Evolutionary conservation across 148 eudicot species (phyloP).

Genomic region (Amaranthus palmeri): DNA sequence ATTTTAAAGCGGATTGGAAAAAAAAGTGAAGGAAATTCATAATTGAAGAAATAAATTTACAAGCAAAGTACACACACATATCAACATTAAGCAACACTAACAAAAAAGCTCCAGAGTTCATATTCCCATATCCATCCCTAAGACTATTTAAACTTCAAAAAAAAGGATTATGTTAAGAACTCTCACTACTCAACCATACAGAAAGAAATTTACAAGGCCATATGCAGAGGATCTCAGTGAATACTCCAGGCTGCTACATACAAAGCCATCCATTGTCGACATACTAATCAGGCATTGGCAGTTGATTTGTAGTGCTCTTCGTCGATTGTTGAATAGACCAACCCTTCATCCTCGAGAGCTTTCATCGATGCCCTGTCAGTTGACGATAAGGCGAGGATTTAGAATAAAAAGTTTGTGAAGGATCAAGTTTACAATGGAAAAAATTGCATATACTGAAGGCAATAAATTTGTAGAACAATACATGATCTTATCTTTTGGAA

Average conservation of each 20-base stretch:
- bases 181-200: not conserved
- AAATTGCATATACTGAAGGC: not conserved
- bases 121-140: conserved; percentile 3
- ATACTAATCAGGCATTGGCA: conserved; percentile 30
- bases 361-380: conserved; percentile 44
- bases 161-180: not conserved
- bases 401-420: not conserved
- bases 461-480: conserved; percentile 17
- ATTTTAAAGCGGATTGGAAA: too few species aligned
- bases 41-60: too few species aligned
- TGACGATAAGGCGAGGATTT: not conserved
- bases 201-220: conserved; percentile 16
- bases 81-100: too few species aligned
- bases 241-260: not conserved
- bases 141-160: not conserved
- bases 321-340: conserved; percentile 72
- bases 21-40: too few species aligned
- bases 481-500: conserved; percentile 57
- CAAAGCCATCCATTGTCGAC: not conserved
- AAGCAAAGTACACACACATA: too few species aligned
- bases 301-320: conserved; percentile 69
- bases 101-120: not conserved
- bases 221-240: not conserved
- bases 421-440: not conserved
- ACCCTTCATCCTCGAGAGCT: conserved; percentile 58